Base-by-base conservation (phyloP, 176 grass and related monocot species). In the Aegilops speltoides region DNA sequence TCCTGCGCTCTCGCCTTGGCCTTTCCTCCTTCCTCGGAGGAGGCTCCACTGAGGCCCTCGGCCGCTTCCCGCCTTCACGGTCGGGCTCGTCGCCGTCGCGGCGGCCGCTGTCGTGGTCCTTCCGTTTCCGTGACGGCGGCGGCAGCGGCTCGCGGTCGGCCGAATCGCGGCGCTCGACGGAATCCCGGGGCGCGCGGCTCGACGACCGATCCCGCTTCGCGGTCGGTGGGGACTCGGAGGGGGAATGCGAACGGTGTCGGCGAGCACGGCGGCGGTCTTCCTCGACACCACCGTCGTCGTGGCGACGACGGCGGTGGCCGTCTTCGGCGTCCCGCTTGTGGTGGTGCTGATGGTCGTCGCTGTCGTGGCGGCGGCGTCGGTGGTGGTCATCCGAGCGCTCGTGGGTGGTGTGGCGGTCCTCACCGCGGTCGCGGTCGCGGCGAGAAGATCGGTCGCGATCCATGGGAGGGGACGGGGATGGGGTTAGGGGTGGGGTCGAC, bases 11-110 rank as follows among this genome's bases (percentile, higher is more conserved):
- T 7, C 84, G 29, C 84, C 81, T 84, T 7, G 70, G 87, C 76
- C 54, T 80, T 32, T 89, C 87, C 61, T 87, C 84, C 68, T 83
- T 87, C 15, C 75, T 66, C 5, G 59, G 81, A 14, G 87, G 81
- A 62, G 72, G 84, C 17, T 98, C 97, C 10, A 77, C 88, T 1
- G 92, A 94, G 77, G 91, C 78, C 91, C 77, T 93, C 1, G 81
- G 20, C 78, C 91, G 77, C 68, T 92, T 95, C 8, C 84, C 84
- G 0, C 67, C 66, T 22, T 93, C 86, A 1, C 77, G 76, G 19
- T 87, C 70, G 62, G 41, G 19, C 87, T 93, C 85, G 8, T 82
- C 41, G 24, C 62, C 68, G 4, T 29, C 78, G 25, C 17, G 17
- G 38, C 40, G 40, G 25, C 63, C 48, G n/a, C 64, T 69, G 24